Evolutionary conservation across 2,329 filamentous ascomycete species (phyloP), one percentile per base, ranked within the genome.

Genomic region (Alternaria brassicicola): DNA sequence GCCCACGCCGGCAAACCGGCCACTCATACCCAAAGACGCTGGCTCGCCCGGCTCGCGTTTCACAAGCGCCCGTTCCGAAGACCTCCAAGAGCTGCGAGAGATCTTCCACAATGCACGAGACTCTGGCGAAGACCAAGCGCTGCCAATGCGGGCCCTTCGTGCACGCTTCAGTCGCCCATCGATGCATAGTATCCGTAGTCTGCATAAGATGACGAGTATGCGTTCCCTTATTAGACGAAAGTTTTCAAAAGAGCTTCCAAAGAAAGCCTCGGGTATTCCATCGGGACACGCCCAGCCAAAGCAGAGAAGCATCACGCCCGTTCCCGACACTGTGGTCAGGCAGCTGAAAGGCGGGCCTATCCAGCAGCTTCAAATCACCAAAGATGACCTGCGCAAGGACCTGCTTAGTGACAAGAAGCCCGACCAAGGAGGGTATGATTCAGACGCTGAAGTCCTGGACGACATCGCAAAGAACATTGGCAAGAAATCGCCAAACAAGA

Each of bases 381-480:
- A 76, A 47, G 51, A 68, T 3, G 62, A 73, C 49, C 48, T 77
- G 6, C 66, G 65, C 10, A 76, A 72, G n/a, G 64, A 76, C 21
- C 57, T 78, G 2, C 59, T 76, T 3, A 74, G 68, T 42, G 65
- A 74, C 55, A 73, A 71, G 60, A 67, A 63, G 47, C 67, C 71
- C 6, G 64, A 68, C 25, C 67, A 77, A 43, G 75, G 75, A 7
- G 74, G 74, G 12, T 79, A 78, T 39, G 77, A 79, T 55, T 66
- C 70, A 12, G 78, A 79, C 64, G 76, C 76, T 28, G 56, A 72
- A 53, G 62, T 72, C 23, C 56, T 79, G 13, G 68, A 73, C 43
- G 73, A 76, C 33, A 62, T 76, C 30, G 72, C 69, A 6, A 70
- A 51, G 36, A 69, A 73, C 36, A 58, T 74, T 2, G 71, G 66